Evolutionary conservation across 495 filamentous ascomycete genomes (phyloP), one percentile per base, ranked within the genome.

Genomic region (Xylaria longipes): DNA sequence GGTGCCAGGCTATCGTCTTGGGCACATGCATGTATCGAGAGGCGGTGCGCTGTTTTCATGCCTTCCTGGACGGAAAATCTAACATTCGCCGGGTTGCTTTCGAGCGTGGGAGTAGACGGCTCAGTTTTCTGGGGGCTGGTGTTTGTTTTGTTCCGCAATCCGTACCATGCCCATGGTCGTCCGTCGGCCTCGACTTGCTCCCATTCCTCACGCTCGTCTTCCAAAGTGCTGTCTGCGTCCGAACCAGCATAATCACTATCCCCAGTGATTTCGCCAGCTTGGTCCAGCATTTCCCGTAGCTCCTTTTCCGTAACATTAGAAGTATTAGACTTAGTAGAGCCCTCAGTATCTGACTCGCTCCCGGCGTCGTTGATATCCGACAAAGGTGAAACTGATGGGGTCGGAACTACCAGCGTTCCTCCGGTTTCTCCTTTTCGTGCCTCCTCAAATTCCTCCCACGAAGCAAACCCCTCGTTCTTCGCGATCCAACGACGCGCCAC

Each of bases 401-500:
- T 68, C 37, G n/a, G 4, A 43, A 15, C 31, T 54, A 48, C 7
- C 11, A 60, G 12, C 63, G 7, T 71, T 65, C 66, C 43, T 60
- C 20, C 14, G 4, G 50, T 61, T 69, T 71, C 63, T 65, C 48
- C 22, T 45, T 45, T 58, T 48, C 71, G 75, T 0, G 69, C 68
- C 22, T 52, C 56, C 56, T 75, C 73, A 29, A 76, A 68, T 9
- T 74, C 70, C 20, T 75, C 73, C 76, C 76, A 79, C 6, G 72
- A 70, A 37, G 39, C 15, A 31, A 74, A 79, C 3, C 76, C 76
- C 46, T 75, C 70, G 20, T 69, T 73, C 60, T 75, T 76, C 20
- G 76, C 76, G 69, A 78, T 72, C 72, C 72, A 79, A n/a, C 67
- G 71, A 56, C 78, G 72, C 0, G 78, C 78, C 8, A 65, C 71